Evolutionary conservation across 495 filamentous ascomycete genomes (phyloP).

Genomic region (Penicillium cataractarum): DNA sequence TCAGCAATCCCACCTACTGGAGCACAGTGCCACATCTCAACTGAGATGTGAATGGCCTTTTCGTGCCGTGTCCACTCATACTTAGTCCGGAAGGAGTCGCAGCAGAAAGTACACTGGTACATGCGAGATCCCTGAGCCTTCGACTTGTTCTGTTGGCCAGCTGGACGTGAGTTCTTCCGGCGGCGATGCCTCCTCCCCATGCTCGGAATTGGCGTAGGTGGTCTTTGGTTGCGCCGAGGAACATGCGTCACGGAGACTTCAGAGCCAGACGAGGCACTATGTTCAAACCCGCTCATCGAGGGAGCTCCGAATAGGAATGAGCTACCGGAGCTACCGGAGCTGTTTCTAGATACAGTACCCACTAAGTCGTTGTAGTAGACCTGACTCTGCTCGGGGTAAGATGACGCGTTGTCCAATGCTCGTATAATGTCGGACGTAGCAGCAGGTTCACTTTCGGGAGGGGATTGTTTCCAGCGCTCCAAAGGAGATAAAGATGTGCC

Average conservation of each 20-base stretch:
- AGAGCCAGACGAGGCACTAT: not conserved
- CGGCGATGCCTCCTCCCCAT: not conserved
- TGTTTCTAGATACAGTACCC: not conserved
- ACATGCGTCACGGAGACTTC: not conserved
- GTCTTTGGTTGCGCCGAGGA: not conserved
- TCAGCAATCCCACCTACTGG: not conserved
- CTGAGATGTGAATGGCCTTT: not conserved
- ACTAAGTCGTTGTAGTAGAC: not conserved
- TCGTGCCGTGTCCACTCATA: not conserved
- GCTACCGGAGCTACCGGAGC: not conserved
- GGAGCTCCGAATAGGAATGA: not conserved
- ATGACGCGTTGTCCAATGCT: not conserved
- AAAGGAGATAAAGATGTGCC: not conserved
- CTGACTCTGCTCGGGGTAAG: not conserved
- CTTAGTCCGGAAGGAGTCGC: not conserved
- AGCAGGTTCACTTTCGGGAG: not conserved
- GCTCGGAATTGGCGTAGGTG: not conserved
- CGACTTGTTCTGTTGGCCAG: not conserved
- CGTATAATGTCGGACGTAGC: not conserved
- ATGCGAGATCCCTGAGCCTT: not conserved
- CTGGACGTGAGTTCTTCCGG: not conserved
- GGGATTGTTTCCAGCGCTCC: conserved; percentile 1
- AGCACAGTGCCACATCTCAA: not conserved
- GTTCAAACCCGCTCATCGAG: not conserved
- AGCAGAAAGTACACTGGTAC: not conserved